phyloP scores from a whole-genome alignment of 257 asterid genomes.

The Nicotiana knightiana region DNA sequence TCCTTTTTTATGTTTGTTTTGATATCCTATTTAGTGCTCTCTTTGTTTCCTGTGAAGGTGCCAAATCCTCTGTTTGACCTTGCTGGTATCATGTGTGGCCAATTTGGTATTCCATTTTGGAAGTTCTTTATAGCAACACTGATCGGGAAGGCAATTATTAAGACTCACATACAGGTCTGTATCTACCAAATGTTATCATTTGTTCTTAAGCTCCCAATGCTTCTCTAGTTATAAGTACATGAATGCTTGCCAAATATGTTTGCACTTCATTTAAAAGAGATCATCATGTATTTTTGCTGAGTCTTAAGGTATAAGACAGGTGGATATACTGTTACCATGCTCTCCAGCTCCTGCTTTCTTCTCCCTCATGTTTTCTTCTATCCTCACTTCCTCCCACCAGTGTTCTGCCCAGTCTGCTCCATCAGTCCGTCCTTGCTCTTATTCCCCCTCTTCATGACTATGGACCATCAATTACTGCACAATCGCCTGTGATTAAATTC shows the following conservation, averaged over 20 bases:
- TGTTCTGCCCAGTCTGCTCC: not conserved
- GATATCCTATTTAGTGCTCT: not conserved
- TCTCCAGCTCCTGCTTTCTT: not conserved
- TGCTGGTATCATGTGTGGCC: conserved; percentile 40
- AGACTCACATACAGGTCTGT: conserved; percentile 35
- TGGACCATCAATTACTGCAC: not conserved
- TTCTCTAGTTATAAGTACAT: not conserved
- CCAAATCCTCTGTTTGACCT: conserved; percentile 40
- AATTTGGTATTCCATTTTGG: conserved; percentile 36
- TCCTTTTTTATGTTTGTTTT: not conserved
- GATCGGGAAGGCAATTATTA: conserved; percentile 33
- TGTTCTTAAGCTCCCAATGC: not conserved
- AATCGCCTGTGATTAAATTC: not conserved
- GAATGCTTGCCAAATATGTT: not conserved
- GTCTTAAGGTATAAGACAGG: not conserved
- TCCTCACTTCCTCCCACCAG: not conserved
- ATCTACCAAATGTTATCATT: not conserved
- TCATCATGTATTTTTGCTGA: not conserved
- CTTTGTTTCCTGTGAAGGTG: conserved; percentile 19
- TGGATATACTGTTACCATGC: not conserved
- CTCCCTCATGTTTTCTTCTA: not conserved
- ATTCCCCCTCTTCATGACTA: not conserved
- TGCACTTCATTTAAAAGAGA: not conserved
- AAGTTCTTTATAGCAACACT: conserved; percentile 30
- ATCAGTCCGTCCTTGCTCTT: not conserved